Evolutionary conservation across 352 stramenopile species (phyloP), one percentile per base, ranked within the genome.

Genomic region (Thraustotheca clavata): DNA sequence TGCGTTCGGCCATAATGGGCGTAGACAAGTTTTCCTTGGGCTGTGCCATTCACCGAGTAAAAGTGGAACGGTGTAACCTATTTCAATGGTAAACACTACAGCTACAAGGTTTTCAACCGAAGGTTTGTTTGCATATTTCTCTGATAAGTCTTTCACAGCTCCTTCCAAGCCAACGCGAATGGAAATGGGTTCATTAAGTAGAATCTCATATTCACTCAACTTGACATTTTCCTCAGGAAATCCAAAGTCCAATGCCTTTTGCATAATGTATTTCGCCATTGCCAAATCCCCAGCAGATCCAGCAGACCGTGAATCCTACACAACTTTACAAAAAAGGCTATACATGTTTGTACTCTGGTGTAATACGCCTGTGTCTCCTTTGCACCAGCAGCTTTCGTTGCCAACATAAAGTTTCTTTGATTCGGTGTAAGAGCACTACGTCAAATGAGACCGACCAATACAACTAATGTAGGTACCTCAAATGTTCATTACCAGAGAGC

Each of bases 201-300:
- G 67, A 40, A 91, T 84, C 62, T 91, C 82, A 47, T 91, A 91
- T 26, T 91, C 82, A 46, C 89, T 83, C n/a, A 89, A 49, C 59
- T 88, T 90, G 69, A 93, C 81, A 26, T 71, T 76, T n/a, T 50
- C 71, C 49, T 88, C 79, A 32, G 87, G 76, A 60, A 93, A 83
- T 12, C 84, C 84, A 49, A 88, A 89, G 24, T 87, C 76, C 9
- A 90, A 77, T 20, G 80, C 80, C 41, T 79, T 76, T 18, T 77
- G 75, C 29, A 78, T 76, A 41, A 91, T 91, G 63, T 86, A 93
- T 60, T 86, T 77, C 22, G 81, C 81, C 73, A 89, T 88, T 24
- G 90, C 81, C 16, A 75, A 70, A 71, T 88, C 79, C 36, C 81
- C 83, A 6, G 46, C 69, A n/a, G 62, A 81, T 6, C 80, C 83